A percentile compares a stretch with the other conserved stretches of the same genome.
phyloP scores from a whole-genome alignment of 2,329 filamentous ascomycete species.

The Arthrobotrys entomopaga region DNA sequence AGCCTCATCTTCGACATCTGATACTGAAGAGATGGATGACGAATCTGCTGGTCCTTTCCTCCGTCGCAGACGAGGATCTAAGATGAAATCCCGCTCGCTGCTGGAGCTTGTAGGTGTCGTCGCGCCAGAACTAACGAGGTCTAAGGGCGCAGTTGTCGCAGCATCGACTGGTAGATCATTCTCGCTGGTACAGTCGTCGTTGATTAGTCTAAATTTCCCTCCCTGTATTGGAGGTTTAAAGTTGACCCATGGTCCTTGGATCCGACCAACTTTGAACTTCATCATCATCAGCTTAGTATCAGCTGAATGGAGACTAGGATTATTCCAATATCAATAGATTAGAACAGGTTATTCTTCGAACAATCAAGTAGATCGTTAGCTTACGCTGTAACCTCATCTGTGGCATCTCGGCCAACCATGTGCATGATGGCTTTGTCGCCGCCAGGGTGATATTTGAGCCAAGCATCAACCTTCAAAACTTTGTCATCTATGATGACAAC shows the following conservation, averaged over 20 bases:
- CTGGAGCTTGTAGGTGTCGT: constrained; percentile 58
- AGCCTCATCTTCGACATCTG: constrained; percentile 65
- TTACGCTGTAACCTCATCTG: constrained; percentile 91
- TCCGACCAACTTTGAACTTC: constrained; percentile 82
- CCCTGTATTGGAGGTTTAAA: constrained; percentile 90
- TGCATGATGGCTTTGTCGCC: constrained; percentile 90
- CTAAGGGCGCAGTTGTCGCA: constrained; percentile 19
- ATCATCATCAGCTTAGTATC: constrained; percentile 81
- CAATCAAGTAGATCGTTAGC: constrained; percentile 60
- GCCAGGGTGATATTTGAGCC: constrained; percentile 89
- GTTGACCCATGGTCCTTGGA: constrained; percentile 85
- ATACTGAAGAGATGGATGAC: constrained; percentile 41
- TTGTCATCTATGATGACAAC: constrained; percentile 83
- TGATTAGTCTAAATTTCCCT: constrained; percentile 45
- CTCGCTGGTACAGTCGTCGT: constrained; percentile 38
- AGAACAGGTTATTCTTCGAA: constrained; percentile 40
- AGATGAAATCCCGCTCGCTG: constrained; percentile 57
- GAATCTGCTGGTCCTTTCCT: constrained; percentile 31
- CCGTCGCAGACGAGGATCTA: constrained; percentile 56
- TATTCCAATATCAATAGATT: constrained; percentile 30
- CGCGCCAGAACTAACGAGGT: constrained; percentile 45
- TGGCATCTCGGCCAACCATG: constrained; percentile 93
- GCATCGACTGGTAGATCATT: constrained; percentile 18
- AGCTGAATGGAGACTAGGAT: constrained; percentile 77
- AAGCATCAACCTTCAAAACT: constrained; percentile 87